These are phyloP conservation scores for Saccharomycopsis sp. DNA, from an alignment of 805 yeast species.

Conservation along the genomic window DNA sequence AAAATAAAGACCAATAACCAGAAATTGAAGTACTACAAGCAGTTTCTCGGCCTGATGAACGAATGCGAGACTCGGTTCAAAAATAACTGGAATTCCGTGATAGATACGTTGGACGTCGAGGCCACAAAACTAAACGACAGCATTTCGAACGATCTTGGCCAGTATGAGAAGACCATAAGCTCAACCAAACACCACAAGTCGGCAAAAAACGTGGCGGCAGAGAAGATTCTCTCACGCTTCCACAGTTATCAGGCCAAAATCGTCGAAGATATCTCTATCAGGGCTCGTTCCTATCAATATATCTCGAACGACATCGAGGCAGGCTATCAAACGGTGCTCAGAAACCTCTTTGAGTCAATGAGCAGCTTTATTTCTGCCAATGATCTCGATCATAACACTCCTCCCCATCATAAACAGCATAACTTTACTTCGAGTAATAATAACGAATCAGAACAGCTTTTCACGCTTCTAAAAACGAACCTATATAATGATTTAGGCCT, in stretches of 20 bases:
- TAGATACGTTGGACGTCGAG: constrained; percentile 4
- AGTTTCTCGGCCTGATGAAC: constrained; percentile 65
- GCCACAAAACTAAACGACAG: constrained; percentile 1
- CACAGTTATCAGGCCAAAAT: neutral
- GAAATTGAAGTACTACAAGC: constrained; percentile 92
- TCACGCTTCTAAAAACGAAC: neutral
- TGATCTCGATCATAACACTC: neutral
- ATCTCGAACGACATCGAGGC: neutral
- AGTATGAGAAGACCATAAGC: constrained; percentile 5
- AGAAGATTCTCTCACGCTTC: neutral
- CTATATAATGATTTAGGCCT: constrained; percentile 5
- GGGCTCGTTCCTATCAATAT: neutral
- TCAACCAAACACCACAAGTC: constrained; percentile 1
- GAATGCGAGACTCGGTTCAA: constrained; percentile 2
- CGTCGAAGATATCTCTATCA: neutral
- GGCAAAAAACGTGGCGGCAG: neutral
- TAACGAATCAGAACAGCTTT: constrained; percentile 1
- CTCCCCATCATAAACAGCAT: neutral
- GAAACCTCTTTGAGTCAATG: neutral
- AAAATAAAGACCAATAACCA: constrained; percentile 37
- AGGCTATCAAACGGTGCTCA: neutral
- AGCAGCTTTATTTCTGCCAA: neutral
- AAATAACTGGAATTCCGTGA: constrained; percentile 7
- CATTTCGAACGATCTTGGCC: neutral
- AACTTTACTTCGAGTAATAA: neutral